phyloP scores from a whole-genome alignment of 139 green algal species.

The Closterium sp. region DNA sequence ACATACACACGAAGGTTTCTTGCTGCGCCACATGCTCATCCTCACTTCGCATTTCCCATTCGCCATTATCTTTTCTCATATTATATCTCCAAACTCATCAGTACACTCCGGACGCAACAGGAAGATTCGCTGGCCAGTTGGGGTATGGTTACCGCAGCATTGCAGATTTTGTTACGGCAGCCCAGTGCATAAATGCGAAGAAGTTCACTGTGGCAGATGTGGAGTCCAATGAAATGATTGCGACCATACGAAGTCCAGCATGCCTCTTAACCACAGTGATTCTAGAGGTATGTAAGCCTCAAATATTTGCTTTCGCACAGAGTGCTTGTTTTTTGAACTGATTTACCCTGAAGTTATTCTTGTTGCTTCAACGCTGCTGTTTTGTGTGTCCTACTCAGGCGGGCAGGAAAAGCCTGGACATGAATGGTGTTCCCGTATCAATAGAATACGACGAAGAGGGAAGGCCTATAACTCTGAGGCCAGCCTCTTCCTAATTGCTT shows the following conservation, averaged over 20 bases:
- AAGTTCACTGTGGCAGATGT: background rate
- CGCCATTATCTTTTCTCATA: background rate
- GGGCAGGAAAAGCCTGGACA: background rate
- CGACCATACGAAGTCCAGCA: background rate
- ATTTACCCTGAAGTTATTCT: too few species aligned
- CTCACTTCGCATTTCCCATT: conserved; percentile 4
- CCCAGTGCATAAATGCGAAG: background rate
- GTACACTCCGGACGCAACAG: background rate
- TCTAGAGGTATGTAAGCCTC: background rate
- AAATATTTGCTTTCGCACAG: too few species aligned
- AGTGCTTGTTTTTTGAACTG: too few species aligned
- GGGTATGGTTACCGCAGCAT: background rate
- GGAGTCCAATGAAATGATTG: background rate
- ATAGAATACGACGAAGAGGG: background rate
- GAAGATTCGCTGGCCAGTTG: background rate
- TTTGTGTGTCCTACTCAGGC: background rate
- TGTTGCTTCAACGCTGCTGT: too few species aligned
- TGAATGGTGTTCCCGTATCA: background rate
- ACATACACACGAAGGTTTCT: background rate
- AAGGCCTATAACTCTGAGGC: background rate
- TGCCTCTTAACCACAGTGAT: background rate
- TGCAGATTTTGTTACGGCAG: background rate
- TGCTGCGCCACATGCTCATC: conserved; percentile 37
- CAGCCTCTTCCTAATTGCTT: background rate
- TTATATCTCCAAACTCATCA: background rate